Base-by-base conservation (phyloP, 208 protist species). In the Trypanosomatidae sp. region DNA sequence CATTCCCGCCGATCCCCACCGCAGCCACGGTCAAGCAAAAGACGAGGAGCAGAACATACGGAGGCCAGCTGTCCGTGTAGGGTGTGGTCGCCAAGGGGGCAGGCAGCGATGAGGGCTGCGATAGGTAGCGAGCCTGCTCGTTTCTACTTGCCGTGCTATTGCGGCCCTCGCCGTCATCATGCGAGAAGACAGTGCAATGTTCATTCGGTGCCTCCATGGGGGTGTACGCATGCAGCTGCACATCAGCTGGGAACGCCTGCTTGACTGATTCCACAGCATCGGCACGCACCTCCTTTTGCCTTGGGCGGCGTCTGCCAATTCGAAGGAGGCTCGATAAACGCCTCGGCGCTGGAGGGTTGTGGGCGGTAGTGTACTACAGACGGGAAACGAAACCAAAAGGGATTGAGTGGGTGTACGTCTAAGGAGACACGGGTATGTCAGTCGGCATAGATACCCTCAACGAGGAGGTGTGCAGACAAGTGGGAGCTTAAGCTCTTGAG, bases 1-100 rank as follows among this genome's bases (percentile, higher is more conserved):
- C 80, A 62, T 85, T 90, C 17, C 87, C 87, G 30, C 80, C 87
- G 3, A 92, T n/a, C 65, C 80, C 82, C 72, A 66, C 80, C 80
- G 68, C 74, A 22, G 78, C 73, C 22, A 92, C 82, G 62, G 69
- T 62, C 28, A 89, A 43, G 47, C 87, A 74, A 2, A 79, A 89
- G 12, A 80, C 49, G 6, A 80, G 39, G 13, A 84, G 56, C 25
- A 72, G 50, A 17, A 71, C 53, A 39, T 58, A 25, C 25, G 65
- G 47, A 7, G 67, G 69, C 74, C 74, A 79, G 8, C 22, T 33
- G 0, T 49, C 66, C 19, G 74, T 64, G 60, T 79, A 73, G 41
- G 67, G 44, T 22, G 49, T 53, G 12, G 19, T 22, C 30, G n/a
- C 59, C 17, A 3, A 65, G 2, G 59, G 39, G 25, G 64, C 19